Evolutionary conservation across 495 filamentous ascomycete species (phyloP), one percentile per base, ranked within the genome.

Genomic region (Penicillium maclennaniae): DNA sequence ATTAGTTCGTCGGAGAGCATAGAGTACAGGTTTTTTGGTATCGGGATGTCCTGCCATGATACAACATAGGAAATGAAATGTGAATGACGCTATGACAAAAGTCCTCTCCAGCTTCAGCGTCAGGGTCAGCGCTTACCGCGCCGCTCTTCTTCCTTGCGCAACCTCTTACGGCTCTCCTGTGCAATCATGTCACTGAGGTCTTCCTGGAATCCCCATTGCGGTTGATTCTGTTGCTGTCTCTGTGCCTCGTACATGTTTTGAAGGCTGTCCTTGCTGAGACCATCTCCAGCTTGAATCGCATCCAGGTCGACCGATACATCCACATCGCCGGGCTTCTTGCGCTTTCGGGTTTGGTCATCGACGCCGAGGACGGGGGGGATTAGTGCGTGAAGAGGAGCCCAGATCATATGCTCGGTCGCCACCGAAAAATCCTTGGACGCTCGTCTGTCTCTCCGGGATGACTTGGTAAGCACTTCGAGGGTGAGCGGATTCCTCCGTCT

Each of bases 141-240:
- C 67, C 79, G 82, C 68, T 95, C 88, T 68, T 92, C 87, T 55
- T 97, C 91, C 56, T 85, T 79, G 77, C 89, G 91, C 65, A 88
- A 77, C 69, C 91, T 78, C 75, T 97, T 97, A 50, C 89, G 81
- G 66, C 85, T 91, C 71, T 97, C 93, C 56, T 87, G 85, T 28
- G 90, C 91, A 77, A 97, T 96, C 92, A 98, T 96, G 63, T 95
- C 87, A 66, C 86, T 95, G 44, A 98, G 70, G 68, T 96, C 93
- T 62, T 97, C 93, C 68, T 96, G 88, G 69, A 92, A 89, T 10
- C 81, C 83, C 84, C 90, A 93, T 55, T 85, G 79, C 0, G 69
- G 67, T 15, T 86, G 80, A 26, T 83, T 80, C 54, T 92, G 83
- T 64, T 88, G 84, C 56, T 88, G 80, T 63, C 83, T 81, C 54